phyloP scores from a whole-genome alignment of 2,329 filamentous ascomycete genomes.

The Coniochaeta ligniaria region DNA sequence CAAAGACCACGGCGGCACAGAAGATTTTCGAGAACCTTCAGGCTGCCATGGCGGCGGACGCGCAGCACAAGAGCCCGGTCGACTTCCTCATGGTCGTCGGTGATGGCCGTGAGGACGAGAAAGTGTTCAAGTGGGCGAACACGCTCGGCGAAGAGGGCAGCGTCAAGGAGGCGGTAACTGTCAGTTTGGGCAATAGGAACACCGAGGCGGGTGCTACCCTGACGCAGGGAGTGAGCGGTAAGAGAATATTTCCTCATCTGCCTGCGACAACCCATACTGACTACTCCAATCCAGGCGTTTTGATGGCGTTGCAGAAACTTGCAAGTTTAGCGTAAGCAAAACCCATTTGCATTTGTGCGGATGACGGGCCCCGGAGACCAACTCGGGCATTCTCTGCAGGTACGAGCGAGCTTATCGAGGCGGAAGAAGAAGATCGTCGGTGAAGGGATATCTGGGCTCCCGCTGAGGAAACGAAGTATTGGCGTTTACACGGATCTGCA shows the following conservation, averaged over 20 bases:
- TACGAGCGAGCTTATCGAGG: background rate
- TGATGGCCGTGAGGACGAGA: constrained; percentile 88
- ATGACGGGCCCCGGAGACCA: background rate
- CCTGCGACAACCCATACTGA: background rate
- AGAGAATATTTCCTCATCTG: constrained; percentile 19
- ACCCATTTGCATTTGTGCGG: constrained; percentile 1
- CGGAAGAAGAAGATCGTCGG: background rate
- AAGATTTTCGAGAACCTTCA: constrained; percentile 60
- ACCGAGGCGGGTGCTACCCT: constrained; percentile 81
- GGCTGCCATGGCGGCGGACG: constrained; percentile 24
- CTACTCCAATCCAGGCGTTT: constrained; percentile 12
- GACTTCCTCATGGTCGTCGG: constrained; percentile 89
- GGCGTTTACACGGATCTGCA: too few species aligned
- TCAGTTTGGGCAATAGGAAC: constrained; percentile 79
- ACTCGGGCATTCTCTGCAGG: background rate
- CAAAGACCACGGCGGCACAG: constrained; percentile 76
- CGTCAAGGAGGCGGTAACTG: constrained; percentile 69
- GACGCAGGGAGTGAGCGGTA: constrained; percentile 87
- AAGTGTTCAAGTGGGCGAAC: constrained; percentile 93
- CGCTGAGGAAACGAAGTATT: too few species aligned
- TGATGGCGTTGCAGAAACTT: constrained; percentile 42
- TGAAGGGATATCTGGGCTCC: background rate
- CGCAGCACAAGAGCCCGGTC: constrained; percentile 35
- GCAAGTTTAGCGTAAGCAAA: constrained; percentile 28
- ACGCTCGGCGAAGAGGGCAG: constrained; percentile 51